These are phyloP conservation scores for Puccinellia tenuiflora DNA, from an alignment of 176 grass and related monocot species.

Conservation along the genomic window DNA sequence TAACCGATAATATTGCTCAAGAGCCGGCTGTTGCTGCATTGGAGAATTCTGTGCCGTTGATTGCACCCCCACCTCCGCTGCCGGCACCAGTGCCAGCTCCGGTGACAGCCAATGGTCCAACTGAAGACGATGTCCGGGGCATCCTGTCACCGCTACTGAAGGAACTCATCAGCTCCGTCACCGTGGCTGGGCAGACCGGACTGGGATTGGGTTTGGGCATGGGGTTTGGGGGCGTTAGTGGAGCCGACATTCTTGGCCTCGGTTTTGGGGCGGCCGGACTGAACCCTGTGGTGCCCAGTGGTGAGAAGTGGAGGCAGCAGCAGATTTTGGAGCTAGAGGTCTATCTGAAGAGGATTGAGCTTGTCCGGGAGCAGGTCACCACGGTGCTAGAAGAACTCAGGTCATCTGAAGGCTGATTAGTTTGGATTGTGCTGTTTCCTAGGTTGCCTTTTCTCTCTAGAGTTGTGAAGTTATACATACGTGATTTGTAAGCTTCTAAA, in stretches of 20 bases:
- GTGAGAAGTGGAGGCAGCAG: slow-evolving; percentile 78
- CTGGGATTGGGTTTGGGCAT: slow-evolving; percentile 32
- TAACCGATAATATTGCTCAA: background rate
- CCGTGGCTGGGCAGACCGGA: slow-evolving; percentile 28
- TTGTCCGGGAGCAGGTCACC: slow-evolving; percentile 60
- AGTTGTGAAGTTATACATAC: background rate
- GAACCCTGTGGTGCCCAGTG: background rate
- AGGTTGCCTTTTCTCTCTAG: background rate
- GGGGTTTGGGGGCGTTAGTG: slow-evolving; percentile 20
- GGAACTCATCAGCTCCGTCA: slow-evolving; percentile 59
- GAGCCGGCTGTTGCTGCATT: slow-evolving; percentile 23
- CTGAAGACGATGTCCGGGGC: slow-evolving; percentile 50
- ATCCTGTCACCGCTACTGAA: slow-evolving; percentile 66
- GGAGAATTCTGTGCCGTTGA: slow-evolving; percentile 30
- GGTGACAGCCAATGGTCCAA: background rate
- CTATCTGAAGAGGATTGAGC: slow-evolving; percentile 73
- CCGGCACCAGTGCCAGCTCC: background rate
- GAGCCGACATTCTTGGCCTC: slow-evolving; percentile 20
- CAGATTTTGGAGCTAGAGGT: slow-evolving; percentile 86
- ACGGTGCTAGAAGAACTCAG: slow-evolving; percentile 54
- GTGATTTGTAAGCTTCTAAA: slow-evolving; percentile 12
- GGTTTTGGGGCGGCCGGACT: background rate
- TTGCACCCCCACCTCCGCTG: background rate
- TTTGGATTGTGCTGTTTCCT: background rate
- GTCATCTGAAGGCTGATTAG: slow-evolving; percentile 34